These are phyloP conservation scores for Chlorella sorokiniana DNA, from an alignment of 139 green algal genomes.

Conservation along the genomic window DNA sequence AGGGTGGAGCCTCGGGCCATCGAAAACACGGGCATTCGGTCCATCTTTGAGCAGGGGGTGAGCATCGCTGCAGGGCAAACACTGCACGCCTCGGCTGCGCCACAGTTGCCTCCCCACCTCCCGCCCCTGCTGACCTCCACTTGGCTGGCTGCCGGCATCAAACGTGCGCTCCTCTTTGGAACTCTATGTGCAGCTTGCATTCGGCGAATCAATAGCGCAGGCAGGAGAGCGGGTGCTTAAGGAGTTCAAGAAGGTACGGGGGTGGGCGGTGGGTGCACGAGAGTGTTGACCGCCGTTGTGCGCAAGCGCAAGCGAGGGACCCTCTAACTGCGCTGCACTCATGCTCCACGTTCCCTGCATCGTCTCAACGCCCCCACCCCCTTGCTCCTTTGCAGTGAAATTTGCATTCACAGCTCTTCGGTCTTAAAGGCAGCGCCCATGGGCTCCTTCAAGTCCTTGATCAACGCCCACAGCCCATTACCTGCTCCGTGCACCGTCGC, in stretches of 20 bases:
- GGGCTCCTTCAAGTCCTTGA: no score
- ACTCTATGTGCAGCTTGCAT: conserved; percentile 17
- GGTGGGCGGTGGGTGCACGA: no score
- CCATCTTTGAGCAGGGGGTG: conserved; percentile 34
- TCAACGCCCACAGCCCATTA: no score
- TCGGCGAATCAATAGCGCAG: conserved; percentile 38
- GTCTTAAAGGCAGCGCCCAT: no score
- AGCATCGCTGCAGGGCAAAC: neutral
- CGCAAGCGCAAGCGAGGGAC: no score
- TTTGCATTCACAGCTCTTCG: no score
- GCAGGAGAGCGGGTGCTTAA: conserved; percentile 11
- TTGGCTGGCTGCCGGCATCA: neutral
- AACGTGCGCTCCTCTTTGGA: neutral
- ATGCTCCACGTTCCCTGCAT: no score
- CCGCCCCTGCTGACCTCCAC: neutral
- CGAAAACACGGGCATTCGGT: conserved; percentile 22
- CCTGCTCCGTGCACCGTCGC: no score
- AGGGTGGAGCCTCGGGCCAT: conserved; percentile 41
- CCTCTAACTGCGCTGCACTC: no score
- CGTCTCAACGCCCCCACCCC: no score
- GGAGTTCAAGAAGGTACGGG: conserved; percentile 14
- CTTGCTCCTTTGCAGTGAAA: no score
- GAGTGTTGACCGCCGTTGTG: no score
- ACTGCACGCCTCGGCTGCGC: neutral
- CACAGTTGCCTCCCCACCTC: neutral